phyloP scores from a whole-genome alignment of 2,329 filamentous ascomycete genomes.

The Nemania sp. region DNA sequence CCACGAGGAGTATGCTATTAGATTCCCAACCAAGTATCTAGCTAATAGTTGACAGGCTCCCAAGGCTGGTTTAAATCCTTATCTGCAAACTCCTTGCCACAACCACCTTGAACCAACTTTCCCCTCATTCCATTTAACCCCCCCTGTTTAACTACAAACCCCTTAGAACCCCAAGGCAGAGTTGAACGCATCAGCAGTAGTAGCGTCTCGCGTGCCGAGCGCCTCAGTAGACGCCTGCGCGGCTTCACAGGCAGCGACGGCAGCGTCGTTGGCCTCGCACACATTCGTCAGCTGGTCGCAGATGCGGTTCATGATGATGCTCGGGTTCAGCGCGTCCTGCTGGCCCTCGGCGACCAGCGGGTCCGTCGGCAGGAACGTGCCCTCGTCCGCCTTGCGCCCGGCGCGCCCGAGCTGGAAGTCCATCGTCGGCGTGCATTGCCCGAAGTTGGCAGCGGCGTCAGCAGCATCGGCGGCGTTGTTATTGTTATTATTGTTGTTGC shows the following conservation, averaged over 20 bases:
- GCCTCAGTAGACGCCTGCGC: slow-evolving; percentile 64
- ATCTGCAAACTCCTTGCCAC: no score
- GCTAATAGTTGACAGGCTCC: no score
- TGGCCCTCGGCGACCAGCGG: slow-evolving; percentile 66
- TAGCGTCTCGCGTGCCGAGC: slow-evolving; percentile 61
- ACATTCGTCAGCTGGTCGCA: slow-evolving; percentile 71
- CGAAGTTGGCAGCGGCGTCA: slow-evolving; percentile 59
- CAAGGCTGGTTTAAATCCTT: background rate
- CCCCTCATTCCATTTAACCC: background rate
- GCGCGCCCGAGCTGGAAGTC: slow-evolving; percentile 67
- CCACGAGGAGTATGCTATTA: no score
- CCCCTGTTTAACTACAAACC: background rate
- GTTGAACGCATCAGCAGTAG: slow-evolving; percentile 64
- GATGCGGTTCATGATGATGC: slow-evolving; percentile 73
- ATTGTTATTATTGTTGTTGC: slow-evolving; percentile 20
- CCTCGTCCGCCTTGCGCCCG: slow-evolving; percentile 63
- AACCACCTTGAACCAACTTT: no score
- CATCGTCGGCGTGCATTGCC: slow-evolving; percentile 62
- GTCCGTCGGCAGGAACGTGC: slow-evolving; percentile 70
- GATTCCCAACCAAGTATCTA: no score
- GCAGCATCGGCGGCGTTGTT: slow-evolving; percentile 36
- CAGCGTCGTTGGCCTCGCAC: slow-evolving; percentile 68
- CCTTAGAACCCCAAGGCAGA: slow-evolving; percentile 55
- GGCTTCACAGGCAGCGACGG: slow-evolving; percentile 59
- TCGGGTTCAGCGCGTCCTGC: slow-evolving; percentile 68